phyloP scores from a whole-genome alignment of 805 yeast species.

The Cyberlindnera galapagoensis region DNA sequence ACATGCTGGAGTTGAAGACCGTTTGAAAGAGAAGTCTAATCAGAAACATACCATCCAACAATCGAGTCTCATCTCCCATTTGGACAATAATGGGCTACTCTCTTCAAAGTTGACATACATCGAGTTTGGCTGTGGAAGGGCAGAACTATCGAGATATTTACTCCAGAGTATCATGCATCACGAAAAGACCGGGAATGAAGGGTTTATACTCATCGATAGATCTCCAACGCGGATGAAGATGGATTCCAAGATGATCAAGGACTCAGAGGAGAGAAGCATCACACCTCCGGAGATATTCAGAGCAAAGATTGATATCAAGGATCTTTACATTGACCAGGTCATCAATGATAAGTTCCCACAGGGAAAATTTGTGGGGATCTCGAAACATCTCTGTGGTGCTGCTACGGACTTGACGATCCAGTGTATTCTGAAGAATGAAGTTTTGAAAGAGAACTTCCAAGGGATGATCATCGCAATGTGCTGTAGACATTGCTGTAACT shows the following conservation, averaged over 20 bases:
- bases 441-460: constrained; percentile 26
- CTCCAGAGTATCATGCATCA: constrained; percentile 26
- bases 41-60: constrained; percentile 81
- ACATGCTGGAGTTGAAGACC: constrained; percentile 22
- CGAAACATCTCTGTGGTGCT: constrained; percentile 90
- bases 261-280: constrained; percentile 28
- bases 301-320: constrained; percentile 74
- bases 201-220: constrained; percentile 65
- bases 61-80: constrained; percentile 67
- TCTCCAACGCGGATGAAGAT: constrained; percentile 72
- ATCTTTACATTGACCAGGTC: constrained; percentile 47
- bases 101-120: constrained; percentile 34
- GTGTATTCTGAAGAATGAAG: constrained; percentile 43
- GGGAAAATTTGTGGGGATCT: constrained; percentile 48
- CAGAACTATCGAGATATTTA: constrained; percentile 69
- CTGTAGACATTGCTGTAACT: constrained; percentile 79
- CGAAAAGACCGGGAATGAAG: constrained; percentile 16
- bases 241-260: constrained; percentile 61
- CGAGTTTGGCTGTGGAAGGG: constrained; percentile 92
- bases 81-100: constrained; percentile 38
- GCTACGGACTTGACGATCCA: constrained; percentile 84
- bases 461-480: constrained; percentile 87
- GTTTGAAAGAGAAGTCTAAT: constrained; percentile 37
- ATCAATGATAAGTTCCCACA: constrained; percentile 24
- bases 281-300: constrained; percentile 36